phyloP scores from a whole-genome alignment of 1,284 basidiomycete genomes.

The Moesziomyces sp. region DNA sequence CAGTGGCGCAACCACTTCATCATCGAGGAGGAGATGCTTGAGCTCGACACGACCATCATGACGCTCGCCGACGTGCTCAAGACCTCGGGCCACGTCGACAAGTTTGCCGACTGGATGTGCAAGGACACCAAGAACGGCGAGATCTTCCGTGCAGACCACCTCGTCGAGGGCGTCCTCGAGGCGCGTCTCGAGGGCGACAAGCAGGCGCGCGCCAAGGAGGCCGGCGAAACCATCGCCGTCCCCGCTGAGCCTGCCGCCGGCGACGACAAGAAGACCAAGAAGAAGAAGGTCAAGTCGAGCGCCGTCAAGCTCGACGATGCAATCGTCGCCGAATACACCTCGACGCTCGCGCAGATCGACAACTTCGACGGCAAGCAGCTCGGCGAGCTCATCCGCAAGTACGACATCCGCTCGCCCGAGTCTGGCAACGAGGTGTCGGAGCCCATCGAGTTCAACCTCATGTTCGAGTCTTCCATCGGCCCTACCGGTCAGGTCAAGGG shows the following conservation, averaged over 20 bases:
- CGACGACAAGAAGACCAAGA: conserved; percentile 76
- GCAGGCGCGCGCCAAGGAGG: conserved; percentile 78
- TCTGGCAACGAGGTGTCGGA: conserved; percentile 91
- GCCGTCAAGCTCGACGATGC: conserved; percentile 83
- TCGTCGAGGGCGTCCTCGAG: conserved; percentile 92
- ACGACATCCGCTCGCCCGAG: conserved; percentile 88
- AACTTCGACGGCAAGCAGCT: conserved; percentile 91
- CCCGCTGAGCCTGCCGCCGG: conserved; percentile 56
- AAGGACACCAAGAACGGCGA: conserved; percentile 94
- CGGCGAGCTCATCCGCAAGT: conserved; percentile 84
- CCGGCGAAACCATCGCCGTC: conserved; percentile 30
- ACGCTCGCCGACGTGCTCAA: conserved; percentile 95
- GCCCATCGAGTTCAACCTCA: conserved; percentile 96
- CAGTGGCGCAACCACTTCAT: conserved; percentile 99
- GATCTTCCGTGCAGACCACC: conserved; percentile 95
- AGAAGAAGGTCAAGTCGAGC: conserved; percentile 80
- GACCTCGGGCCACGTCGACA: conserved; percentile 96
- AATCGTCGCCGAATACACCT: conserved; percentile 82
- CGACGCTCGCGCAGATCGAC: conserved; percentile 89
- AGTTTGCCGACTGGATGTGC: conserved; percentile 99
- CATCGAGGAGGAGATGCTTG: conserved; percentile 98
- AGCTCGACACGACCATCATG: conserved; percentile 98
- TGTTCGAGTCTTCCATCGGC: conserved; percentile 97
- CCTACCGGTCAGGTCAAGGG: conserved; percentile 97
- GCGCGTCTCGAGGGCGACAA: conserved; percentile 88